Evolutionary conservation across 257 asterid species (phyloP).

Genomic region (Solanum bulbocastanum): DNA sequence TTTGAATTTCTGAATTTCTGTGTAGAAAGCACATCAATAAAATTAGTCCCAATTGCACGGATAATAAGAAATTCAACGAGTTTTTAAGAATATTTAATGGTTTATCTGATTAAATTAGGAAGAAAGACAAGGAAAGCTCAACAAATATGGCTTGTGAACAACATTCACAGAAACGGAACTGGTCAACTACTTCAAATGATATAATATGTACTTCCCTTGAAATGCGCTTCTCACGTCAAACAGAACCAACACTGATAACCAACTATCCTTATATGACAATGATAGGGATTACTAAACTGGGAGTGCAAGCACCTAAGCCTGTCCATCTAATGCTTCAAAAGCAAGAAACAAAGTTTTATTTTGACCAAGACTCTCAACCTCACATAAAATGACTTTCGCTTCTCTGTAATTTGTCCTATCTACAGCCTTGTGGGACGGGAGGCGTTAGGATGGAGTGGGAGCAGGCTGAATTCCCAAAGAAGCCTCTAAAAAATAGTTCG

Average conservation of each 20-base stretch:
- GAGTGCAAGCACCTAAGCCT: background rate
- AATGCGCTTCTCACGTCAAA: background rate
- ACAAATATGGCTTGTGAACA: background rate
- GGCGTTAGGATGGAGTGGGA: background rate
- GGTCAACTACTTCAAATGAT: background rate
- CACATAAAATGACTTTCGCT: background rate
- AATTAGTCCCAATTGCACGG: background rate
- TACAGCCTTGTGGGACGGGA: background rate
- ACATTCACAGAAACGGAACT: background rate
- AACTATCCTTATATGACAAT: background rate
- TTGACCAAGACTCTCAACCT: background rate
- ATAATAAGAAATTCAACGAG: background rate
- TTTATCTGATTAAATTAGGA: background rate
- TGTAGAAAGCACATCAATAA: conserved; percentile 1
- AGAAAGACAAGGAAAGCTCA: background rate
- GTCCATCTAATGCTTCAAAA: background rate
- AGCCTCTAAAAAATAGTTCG: background rate
- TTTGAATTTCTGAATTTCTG: conserved; percentile 61
- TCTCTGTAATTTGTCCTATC: background rate
- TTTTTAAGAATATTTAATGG: background rate
- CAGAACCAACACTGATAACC: background rate
- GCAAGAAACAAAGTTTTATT: background rate
- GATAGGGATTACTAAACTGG: background rate
- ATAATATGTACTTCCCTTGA: background rate
- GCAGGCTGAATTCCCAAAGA: background rate